Evolutionary conservation across 306 rosid genomes (phyloP).

Genomic region (Pyrus pyrifolia): DNA sequence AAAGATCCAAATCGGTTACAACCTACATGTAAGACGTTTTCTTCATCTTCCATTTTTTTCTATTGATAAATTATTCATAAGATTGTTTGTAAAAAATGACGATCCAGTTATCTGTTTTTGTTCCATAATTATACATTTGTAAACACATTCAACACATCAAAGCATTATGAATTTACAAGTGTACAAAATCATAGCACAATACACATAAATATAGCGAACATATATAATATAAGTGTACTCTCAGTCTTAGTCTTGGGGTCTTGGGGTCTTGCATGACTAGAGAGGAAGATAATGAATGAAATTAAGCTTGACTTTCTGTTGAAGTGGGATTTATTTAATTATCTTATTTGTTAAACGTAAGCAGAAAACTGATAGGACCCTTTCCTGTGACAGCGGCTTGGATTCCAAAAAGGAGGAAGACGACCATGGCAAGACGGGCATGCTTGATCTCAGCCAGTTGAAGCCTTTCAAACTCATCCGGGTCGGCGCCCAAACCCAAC

Average conservation of each 20-base stretch:
- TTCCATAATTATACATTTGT: neutral
- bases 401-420: constrained; percentile 63
- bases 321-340: neutral
- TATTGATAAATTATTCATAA: neutral
- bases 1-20: neutral
- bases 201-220: neutral
- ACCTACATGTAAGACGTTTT: neutral
- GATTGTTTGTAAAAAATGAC: too few relatives aligned
- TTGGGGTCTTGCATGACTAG: too few relatives aligned
- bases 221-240: neutral
- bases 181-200: neutral
- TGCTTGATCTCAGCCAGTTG: constrained; percentile 85
- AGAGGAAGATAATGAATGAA: neutral
- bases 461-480: constrained; percentile 59
- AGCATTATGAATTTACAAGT: neutral
- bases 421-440: constrained; percentile 69
- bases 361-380: constrained; percentile 61
- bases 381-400: constrained; percentile 76
- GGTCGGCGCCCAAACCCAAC: constrained; percentile 50
- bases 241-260: neutral
- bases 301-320: neutral
- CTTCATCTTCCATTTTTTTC: neutral
- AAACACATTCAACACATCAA: neutral
- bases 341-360: constrained; percentile 60
- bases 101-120: neutral